Base-by-base conservation (phyloP, 1,284 basidiomycete genomes). In the Amylostereum chailletii region DNA sequence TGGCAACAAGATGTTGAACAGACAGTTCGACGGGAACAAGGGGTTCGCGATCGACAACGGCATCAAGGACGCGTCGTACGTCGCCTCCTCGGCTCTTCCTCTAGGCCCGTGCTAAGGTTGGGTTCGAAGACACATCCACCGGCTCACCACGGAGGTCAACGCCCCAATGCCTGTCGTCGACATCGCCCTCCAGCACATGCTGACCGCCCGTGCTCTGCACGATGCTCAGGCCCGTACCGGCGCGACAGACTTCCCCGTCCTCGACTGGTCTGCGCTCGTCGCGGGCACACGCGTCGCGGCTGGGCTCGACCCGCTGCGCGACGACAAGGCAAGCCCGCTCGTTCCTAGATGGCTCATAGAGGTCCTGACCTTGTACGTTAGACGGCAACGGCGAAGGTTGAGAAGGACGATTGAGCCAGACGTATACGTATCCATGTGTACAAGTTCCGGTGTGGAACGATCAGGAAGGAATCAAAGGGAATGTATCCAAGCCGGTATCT, bases 11-110 rank as follows among this genome's bases (percentile, higher is more conserved):
- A 87, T 91, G 71, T 63, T 79, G 2, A 65, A 78, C 48, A 80
- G 90, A 66, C 70, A 78, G 36, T 94, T 93, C 61, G 83, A 91
- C 53, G 87, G 83, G 19, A 72, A 76, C 6, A 72, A 73, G 38
- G 93, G 91, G n/a, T 94, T 95, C 64, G 74, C 83, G n/a, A 79
- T 94, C 48, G 83, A 86, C 37, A 89, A 90, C 11, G 93, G 91
- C n/a, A 81, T 94, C 59, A 91, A 91, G 59, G 91, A 94, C 61
- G 79, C 82, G 0, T 63, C 74, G 70, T 77, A 57, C 34, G 72
- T 69, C 19, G 19, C 30, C 41, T 51, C 27, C 38, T 39, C 41
- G 10, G 6, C 8, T 11, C 11, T 33, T 26, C 44, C 26, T 7
- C 10, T 11, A 19, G 7, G 39, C 6, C 36, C 42, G 30, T 49